Evolutionary conservation across 139 green algal genomes (phyloP), one percentile per base, ranked within the genome.

Genomic region (Picochlorum sp.): DNA sequence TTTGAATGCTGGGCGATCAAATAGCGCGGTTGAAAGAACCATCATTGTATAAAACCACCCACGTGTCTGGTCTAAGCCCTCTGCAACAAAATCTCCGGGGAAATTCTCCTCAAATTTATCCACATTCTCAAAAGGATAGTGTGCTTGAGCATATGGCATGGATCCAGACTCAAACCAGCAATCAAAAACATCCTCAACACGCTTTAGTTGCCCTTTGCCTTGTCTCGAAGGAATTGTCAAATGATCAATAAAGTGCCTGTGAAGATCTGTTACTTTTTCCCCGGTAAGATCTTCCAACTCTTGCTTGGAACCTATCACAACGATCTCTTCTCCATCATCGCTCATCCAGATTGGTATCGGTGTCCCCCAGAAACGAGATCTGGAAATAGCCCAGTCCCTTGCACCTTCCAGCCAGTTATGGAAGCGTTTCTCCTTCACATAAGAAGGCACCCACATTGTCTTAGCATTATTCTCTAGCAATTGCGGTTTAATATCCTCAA

Each of bases 21-120:
- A 99, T 3, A 99, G 82, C 10, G 93, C 91, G 18, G 93, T 98
- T 29, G 82, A 91, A 22, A 99, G 75, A 50, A 99, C 93, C 89
- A 98, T 99, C 22, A 99, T 85, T 5, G 93, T 99, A 87, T 99
- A 99, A 77, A 99, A 99, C 86, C 84, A 89, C 64, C 88, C 88
- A 26, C 85, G 77, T 2, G 89, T 96, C 72, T 97, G 89, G 70
- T 95, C 89, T 55, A 96, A 72, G 0, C 90, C 89, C 74, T 96
- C 89, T n/a, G 77, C 74, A 24, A 89, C 67, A 74, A 97, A 97
- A 70, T 96, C 78, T 18, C 85, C 89, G 1, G 91, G 91, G 69
- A 98, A 98, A 70, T 83, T 85, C 36, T 18, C 29, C 67, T 95
- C 85, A 62, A 97, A 96, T 16, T 79, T 67, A 65, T 95, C 73